A percentile compares a stretch with the other conserved stretches of the same genome.
phyloP scores from a whole-genome alignment of 2,329 filamentous ascomycete species.

The Eurotiales sp. region DNA sequence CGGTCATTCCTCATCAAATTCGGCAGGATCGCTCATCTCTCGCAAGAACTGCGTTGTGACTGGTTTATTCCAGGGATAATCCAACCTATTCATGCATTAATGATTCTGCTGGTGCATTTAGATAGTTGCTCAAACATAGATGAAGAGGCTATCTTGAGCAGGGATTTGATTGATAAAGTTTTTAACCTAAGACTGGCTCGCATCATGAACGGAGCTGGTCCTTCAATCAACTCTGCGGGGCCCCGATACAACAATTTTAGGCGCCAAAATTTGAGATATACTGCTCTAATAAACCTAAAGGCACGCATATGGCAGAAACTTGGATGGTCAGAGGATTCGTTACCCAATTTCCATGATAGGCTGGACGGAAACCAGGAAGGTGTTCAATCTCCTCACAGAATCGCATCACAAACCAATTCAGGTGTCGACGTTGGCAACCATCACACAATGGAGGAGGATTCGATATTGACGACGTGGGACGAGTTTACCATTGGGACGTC shows the following conservation, averaged over 20 bases:
- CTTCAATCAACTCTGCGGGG: background rate
- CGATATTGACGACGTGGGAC: background rate
- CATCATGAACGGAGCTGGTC: background rate
- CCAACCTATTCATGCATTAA: conserved; percentile 1
- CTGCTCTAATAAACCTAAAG: background rate
- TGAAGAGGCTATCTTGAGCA: background rate
- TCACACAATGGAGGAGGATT: background rate
- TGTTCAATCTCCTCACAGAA: too few relatives aligned
- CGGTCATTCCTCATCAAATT: background rate
- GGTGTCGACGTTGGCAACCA: background rate
- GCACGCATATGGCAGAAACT: background rate
- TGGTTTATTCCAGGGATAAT: conserved; percentile 4
- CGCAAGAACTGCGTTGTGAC: background rate
- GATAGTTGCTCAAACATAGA: background rate
- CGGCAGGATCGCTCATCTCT: background rate
- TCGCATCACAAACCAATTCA: background rate
- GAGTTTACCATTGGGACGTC: background rate
- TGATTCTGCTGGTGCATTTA: background rate
- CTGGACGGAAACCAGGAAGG: background rate
- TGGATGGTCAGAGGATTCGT: too few relatives aligned
- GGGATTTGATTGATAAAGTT: background rate
- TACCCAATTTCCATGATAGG: background rate
- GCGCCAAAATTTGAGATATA: background rate
- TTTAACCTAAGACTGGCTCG: background rate
- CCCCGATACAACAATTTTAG: background rate